Conservation (phyloP, 495 filamentous ascomycete genomes). For the Daldinia concentrica region DNA sequence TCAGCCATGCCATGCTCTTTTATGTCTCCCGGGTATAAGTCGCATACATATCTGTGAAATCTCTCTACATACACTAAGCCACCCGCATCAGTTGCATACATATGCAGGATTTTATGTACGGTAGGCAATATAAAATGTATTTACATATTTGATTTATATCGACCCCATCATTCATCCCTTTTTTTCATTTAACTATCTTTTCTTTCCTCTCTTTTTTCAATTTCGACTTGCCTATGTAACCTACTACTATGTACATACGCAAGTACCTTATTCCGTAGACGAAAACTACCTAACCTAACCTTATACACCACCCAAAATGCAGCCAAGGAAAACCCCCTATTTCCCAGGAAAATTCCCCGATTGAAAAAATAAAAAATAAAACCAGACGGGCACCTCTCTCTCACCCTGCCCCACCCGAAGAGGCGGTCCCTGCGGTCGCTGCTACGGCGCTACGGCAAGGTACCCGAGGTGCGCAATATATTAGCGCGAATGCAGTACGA, state of each 20-base stretch:
- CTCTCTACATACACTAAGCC: neutral
- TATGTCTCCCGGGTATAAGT: conserved; percentile 2
- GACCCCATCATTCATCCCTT: neutral
- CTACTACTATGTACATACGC: neutral
- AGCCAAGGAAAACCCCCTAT: conserved; percentile 43
- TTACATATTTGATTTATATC: neutral
- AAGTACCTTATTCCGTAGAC: neutral
- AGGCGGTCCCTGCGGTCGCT: conserved; percentile 31
- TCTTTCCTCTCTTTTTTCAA: neutral
- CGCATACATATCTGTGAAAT: conserved; percentile 8
- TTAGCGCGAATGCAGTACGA: conserved; percentile 44
- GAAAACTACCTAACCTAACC: neutral
- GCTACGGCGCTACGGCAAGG: conserved; percentile 41
- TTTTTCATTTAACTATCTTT: conserved; percentile 7
- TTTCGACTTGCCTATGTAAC: neutral
- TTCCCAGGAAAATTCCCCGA: conserved; percentile 38
- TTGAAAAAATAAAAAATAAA: conserved; percentile 21
- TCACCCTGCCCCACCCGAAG: conserved; percentile 26
- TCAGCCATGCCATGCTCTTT: conserved; percentile 4
- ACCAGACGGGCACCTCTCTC: neutral
- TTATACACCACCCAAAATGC: conserved; percentile 1
- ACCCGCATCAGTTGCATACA: neutral
- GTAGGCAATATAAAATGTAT: neutral
- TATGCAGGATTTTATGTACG: neutral
- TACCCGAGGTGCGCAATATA: conserved; percentile 42